Base-by-base conservation (phyloP, 345 rosid species). In the Citrus trifoliata region DNA sequence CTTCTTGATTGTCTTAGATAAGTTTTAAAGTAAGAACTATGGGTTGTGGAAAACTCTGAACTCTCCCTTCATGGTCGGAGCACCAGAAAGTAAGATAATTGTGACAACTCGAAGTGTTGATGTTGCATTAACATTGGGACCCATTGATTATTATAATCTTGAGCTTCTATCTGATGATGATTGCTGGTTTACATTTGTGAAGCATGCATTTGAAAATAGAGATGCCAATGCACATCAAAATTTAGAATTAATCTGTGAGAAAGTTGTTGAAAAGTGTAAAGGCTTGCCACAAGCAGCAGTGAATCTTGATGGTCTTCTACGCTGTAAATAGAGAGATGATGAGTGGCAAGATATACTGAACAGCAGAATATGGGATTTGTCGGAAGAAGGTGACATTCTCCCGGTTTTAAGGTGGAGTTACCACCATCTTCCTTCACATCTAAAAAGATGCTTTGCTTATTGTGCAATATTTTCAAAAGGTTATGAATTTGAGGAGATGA, bases 381-480 rank as follows among this genome's bases (percentile, higher is more conserved):
- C 12, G 6, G 40, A 32, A 13, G 38, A 65, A 30, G 18, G 40
- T 24, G 42, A 65, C 7, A 65, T 65, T 30, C 68, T 30, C 14
- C 10, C 10, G 0, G 37, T 18, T 7, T 16, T 65, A 13, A 28
- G 21, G 28, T 65, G 6, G 19, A 65, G 68, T 6, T 65, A 65
- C 10, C 24, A 16, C n/a, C 68, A 65, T 73, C 74, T 87, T 7
- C 70, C 87, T 10, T 28, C 77, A 1, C 82, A 68, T 33, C 21
- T 86, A 59, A 86, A 78, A 40, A 79, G 38, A 4, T 86, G 87
- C n/a, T 84, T 84, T 77, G 81, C 79, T 0, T 75, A 66, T 67
- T 84, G 84, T 30, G n/a, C 42, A 5, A 65, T 32, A 6, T 65
- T 65, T 14, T 42, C 68, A 4, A 65, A 65, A 37, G 40, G 19